These are phyloP conservation scores for Penicillium sp. DNA, from an alignment of 2,329 filamentous ascomycete genomes.

Conservation along the genomic window DNA sequence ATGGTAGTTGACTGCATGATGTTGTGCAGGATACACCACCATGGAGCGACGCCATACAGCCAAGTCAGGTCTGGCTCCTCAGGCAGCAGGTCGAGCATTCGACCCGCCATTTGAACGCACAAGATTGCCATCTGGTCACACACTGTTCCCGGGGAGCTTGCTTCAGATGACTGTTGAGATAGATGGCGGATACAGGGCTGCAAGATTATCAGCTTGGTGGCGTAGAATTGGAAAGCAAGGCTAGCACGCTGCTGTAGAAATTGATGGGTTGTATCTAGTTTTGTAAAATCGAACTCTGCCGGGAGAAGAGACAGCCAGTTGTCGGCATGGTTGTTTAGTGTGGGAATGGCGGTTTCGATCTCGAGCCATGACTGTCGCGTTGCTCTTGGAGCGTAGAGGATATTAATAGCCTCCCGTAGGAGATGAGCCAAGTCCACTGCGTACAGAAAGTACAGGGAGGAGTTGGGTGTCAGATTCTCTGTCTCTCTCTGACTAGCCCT, in stretches of 20 bases:
- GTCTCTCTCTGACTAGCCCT: slow-evolving; percentile 19
- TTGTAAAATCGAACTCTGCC: slow-evolving; percentile 33
- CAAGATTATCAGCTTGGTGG: slow-evolving; percentile 41
- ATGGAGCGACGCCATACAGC: slow-evolving; percentile 33
- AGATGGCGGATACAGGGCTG: slow-evolving; percentile 43
- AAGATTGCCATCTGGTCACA: slow-evolving; percentile 33
- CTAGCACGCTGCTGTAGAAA: slow-evolving; percentile 33
- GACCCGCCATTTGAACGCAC: slow-evolving; percentile 37
- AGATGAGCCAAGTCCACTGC: slow-evolving; percentile 36
- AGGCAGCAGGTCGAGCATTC: slow-evolving; percentile 35
- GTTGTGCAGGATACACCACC: slow-evolving; percentile 43
- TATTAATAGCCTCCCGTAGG: slow-evolving; percentile 35
- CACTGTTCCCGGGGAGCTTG: slow-evolving; percentile 25
- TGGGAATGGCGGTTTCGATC: slow-evolving; percentile 35
- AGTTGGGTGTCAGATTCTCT: slow-evolving; percentile 34
- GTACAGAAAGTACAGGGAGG: slow-evolving; percentile 40
- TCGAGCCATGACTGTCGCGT: slow-evolving; percentile 34
- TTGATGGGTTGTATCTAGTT: slow-evolving; percentile 21
- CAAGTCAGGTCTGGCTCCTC: slow-evolving; percentile 30
- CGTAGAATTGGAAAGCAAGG: slow-evolving; percentile 43
- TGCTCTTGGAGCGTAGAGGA: slow-evolving; percentile 38
- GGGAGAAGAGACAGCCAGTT: slow-evolving; percentile 40
- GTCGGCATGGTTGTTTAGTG: slow-evolving; percentile 35
- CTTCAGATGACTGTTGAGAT: slow-evolving; percentile 26
- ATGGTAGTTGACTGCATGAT: slow-evolving; percentile 41